These are phyloP conservation scores for Nosema bombycis DNA, from an alignment of 371 early-diverging fungal genomes.

Conservation along the genomic window DNA sequence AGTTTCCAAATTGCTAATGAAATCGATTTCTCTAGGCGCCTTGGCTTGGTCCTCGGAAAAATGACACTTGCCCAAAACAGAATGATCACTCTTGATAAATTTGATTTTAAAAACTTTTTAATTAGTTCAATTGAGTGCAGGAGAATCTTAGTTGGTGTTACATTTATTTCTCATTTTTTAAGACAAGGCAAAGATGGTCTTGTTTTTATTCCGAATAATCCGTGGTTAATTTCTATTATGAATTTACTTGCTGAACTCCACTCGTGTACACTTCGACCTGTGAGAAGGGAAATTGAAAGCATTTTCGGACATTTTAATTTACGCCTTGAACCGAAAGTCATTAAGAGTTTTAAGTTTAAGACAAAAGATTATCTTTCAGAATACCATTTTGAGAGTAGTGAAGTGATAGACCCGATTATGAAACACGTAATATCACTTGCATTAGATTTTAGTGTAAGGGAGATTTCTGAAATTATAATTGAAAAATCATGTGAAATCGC, in stretches of 20 bases:
- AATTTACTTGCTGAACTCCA: slow-evolving; percentile 44
- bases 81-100: slow-evolving; percentile 40
- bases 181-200: slow-evolving; percentile 38
- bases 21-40: slow-evolving; percentile 18
- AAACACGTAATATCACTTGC: slow-evolving; percentile 53
- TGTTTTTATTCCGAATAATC: slow-evolving; percentile 59
- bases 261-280: slow-evolving; percentile 16
- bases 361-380: slow-evolving; percentile 43
- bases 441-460: slow-evolving; percentile 55
- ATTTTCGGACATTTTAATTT: slow-evolving; percentile 32
- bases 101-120: slow-evolving; percentile 57
- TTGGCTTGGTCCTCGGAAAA: slow-evolving; percentile 55
- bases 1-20: slow-evolving; percentile 39
- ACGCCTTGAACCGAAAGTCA: neutral
- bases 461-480: slow-evolving; percentile 38
- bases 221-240: slow-evolving; percentile 57
- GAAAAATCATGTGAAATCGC: slow-evolving; percentile 42
- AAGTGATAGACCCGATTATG: slow-evolving; percentile 1
- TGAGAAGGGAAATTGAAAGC: slow-evolving; percentile 41
- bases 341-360: slow-evolving; percentile 28
- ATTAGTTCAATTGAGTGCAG: slow-evolving; percentile 45
- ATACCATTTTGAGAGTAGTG: slow-evolving; percentile 8
- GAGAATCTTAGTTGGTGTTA: slow-evolving; percentile 48
- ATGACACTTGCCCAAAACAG: slow-evolving; percentile 46
- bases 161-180: slow-evolving; percentile 46